Evolutionary conservation across 352 stramenopile genomes (phyloP).

Genomic region (Paralagenidium karlingii): DNA sequence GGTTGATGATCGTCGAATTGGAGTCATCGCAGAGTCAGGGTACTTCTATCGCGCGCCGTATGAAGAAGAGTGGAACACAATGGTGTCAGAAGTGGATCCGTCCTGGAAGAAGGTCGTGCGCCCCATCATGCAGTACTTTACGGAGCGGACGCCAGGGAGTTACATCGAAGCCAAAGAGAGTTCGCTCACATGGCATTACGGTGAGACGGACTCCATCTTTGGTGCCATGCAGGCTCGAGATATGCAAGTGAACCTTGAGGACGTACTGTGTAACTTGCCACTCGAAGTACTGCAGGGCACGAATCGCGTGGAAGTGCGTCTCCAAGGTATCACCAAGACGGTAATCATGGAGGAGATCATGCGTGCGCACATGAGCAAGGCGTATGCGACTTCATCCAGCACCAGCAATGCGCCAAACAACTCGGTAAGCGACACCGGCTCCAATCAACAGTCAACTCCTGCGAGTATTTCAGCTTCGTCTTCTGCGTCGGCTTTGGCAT

Average conservation of each 20-base stretch:
- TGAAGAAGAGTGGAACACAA: slow-evolving; percentile 37
- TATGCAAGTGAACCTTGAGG: slow-evolving; percentile 82
- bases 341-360: slow-evolving; percentile 50
- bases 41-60: slow-evolving; percentile 47
- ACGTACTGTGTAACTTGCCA: slow-evolving; percentile 70
- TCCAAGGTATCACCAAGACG: slow-evolving; percentile 53
- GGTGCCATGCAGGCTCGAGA: slow-evolving; percentile 73
- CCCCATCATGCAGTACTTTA: slow-evolving; percentile 68
- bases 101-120: slow-evolving; percentile 63
- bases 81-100: slow-evolving; percentile 37
- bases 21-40: slow-evolving; percentile 41
- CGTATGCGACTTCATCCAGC: not conserved
- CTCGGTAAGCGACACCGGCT: too few relatives aligned
- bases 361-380: not conserved
- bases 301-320: slow-evolving; percentile 57
- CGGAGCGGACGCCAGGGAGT: slow-evolving; percentile 50
- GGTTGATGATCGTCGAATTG: slow-evolving; percentile 40
- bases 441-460: too few relatives aligned
- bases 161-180: slow-evolving; percentile 53
- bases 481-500: too few relatives aligned
- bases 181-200: slow-evolving; percentile 55
- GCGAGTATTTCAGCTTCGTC: too few relatives aligned
- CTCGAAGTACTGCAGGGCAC: slow-evolving; percentile 72
- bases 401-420: not conserved
- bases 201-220: slow-evolving; percentile 62